These are phyloP conservation scores for Breynia disticha DNA, from an alignment of 441 rosid genomes.

Conservation along the genomic window DNA sequence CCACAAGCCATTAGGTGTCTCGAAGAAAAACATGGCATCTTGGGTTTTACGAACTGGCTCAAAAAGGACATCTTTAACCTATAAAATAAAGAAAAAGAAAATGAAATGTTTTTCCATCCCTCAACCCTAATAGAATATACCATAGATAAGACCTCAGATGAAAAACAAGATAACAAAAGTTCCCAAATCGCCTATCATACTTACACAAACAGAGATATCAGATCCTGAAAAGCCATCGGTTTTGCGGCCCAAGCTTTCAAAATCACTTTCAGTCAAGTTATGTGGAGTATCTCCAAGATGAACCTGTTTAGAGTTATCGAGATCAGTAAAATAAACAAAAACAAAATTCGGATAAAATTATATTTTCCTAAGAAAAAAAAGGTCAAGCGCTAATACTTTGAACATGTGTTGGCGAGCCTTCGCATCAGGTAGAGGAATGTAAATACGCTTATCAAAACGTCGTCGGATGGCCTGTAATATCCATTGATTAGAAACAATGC, in stretches of 20 bases:
- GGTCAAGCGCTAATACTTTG: slow-evolving; percentile 45
- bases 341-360: slow-evolving; percentile 2
- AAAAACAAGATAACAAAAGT: neutral
- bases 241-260: slow-evolving; percentile 70
- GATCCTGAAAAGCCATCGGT: slow-evolving; percentile 98
- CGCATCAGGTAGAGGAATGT: slow-evolving; percentile 92
- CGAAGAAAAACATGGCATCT: slow-evolving; percentile 87
- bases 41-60: slow-evolving; percentile 98
- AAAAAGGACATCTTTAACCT: slow-evolving; percentile 96
- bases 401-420: slow-evolving; percentile 98
- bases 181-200: slow-evolving; percentile 13
- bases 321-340: slow-evolving; percentile 5
- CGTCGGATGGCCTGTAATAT: slow-evolving; percentile 82
- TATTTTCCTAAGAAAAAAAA: neutral
- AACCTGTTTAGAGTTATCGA: slow-evolving; percentile 42
- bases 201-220: slow-evolving; percentile 94
- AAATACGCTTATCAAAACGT: slow-evolving; percentile 98
- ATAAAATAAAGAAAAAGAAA: slow-evolving; percentile 14
- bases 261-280: slow-evolving; percentile 83
- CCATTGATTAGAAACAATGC: slow-evolving; percentile 21
- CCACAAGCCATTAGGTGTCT: slow-evolving; percentile 65
- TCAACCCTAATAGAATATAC: neutral
- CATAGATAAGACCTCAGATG: neutral
- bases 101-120: neutral
- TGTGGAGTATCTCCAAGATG: slow-evolving; percentile 99